Conservation (phyloP, 495 filamentous ascomycete species). For the Chlorociboria aeruginascens region DNA sequence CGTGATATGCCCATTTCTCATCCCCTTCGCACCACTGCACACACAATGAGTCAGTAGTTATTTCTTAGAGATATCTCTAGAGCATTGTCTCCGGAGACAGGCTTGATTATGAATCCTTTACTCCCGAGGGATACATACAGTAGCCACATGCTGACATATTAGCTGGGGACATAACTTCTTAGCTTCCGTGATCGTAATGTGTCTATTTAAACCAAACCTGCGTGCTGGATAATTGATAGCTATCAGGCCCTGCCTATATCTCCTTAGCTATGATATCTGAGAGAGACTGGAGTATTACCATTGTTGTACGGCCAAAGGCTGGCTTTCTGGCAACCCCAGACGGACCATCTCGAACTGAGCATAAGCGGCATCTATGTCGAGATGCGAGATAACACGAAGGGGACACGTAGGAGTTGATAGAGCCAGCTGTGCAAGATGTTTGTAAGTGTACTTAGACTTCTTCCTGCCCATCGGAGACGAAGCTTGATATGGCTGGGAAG, state of each 20-base stretch:
- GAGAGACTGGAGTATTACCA: constrained; percentile 31
- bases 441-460: constrained; percentile 70
- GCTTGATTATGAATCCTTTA: too few relatives aligned
- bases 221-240: constrained; percentile 93
- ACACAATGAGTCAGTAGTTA: too few relatives aligned
- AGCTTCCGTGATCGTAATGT: constrained; percentile 69
- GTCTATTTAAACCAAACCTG: constrained; percentile 61
- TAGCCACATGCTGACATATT: constrained; percentile 85
- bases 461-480: constrained; percentile 22
- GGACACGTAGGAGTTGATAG: constrained; percentile 60
- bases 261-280: constrained; percentile 9
- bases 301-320: constrained; percentile 86
- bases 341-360: constrained; percentile 93
- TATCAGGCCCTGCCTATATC: constrained; percentile 59
- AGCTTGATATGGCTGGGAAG: constrained; percentile 18
- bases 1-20: constrained; percentile 77
- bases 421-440: constrained; percentile 64
- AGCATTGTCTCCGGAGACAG: too few relatives aligned
- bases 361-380: constrained; percentile 97
- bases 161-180: constrained; percentile 77
- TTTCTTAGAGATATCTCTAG: too few relatives aligned
- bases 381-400: constrained; percentile 76
- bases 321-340: constrained; percentile 56
- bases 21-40: constrained; percentile 71
- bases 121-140: constrained; percentile 17